Conservation (phyloP, 1,139 yeast genomes). For the Yamadazyma diospyri region DNA sequence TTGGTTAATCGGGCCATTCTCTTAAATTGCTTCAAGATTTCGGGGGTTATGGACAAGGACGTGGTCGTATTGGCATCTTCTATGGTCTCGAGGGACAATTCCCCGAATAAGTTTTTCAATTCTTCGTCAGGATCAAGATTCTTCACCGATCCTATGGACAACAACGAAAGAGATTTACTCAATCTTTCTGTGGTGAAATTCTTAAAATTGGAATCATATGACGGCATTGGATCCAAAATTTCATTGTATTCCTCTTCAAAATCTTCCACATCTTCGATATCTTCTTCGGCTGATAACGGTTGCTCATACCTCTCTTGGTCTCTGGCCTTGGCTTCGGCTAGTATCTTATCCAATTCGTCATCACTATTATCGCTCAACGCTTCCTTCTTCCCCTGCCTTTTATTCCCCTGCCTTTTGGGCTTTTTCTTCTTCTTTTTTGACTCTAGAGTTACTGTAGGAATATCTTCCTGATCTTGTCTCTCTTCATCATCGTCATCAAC, state of each 20-base stretch:
- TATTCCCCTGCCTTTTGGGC: conserved; percentile 13
- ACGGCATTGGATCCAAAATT: conserved; percentile 31
- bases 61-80: conserved; percentile 71
- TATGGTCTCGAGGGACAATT: conserved; percentile 61
- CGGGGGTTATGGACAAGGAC: conserved; percentile 60
- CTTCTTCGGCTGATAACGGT: conserved; percentile 5
- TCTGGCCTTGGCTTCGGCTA: conserved; percentile 31
- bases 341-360: conserved; percentile 40
- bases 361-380: conserved; percentile 26
- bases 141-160: conserved; percentile 44
- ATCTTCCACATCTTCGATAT: conserved; percentile 22
- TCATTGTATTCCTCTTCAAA: conserved; percentile 30
- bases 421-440: conserved; percentile 17
- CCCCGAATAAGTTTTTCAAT: conserved; percentile 69
- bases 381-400: conserved; percentile 19
- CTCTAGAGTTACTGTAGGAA: too few relatives aligned
- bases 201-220: conserved; percentile 40
- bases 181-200: conserved; percentile 44
- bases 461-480: conserved; percentile 14
- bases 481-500: conserved; percentile 23
- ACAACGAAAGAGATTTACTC: conserved; percentile 32
- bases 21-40: conserved; percentile 60
- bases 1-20: conserved; percentile 59
- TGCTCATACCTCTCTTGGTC: conserved; percentile 21
- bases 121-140: conserved; percentile 81